Evolutionary conservation across 164 flowering plant genomes (phyloP), one percentile per base, ranked within the genome.

Genomic region (Chimonanthus salicifolius): DNA sequence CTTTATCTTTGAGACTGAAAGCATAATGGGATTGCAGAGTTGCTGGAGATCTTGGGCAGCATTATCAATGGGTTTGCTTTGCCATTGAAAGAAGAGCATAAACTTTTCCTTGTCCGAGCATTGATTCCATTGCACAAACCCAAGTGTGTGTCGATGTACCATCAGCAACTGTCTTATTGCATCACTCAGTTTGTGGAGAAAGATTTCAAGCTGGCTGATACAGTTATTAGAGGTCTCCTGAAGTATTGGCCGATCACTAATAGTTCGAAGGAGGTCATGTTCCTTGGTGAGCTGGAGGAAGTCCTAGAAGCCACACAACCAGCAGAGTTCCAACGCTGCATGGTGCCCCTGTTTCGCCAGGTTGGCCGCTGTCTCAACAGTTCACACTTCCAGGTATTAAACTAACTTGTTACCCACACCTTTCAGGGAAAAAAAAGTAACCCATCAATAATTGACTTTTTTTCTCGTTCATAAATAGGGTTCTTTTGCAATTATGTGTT

Each of bases 191-290:
- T 91, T 79, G 92, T 91, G 69, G 97, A 91, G 82, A 91, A 90
- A 72, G 97, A 92, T 72, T 79, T 81, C 72, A 92, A 90, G 84
- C 83, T 92, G 20, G 89, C 92, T 8, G 97, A 92, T 75, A 86
- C 88, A 7, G 97, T 92, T 45, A 90, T 92, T 72, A 84, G 88
- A 69, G 94, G 97, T 60, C 86, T 92, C 47, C 71, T 92, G 76
- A 92, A 88, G 82, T 92, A 87, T 77, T 92, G 97, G 97, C 97
- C 97, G 2, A 21, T 90, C 54, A 92, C 90, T 49, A 92, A 90
- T 78, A 88, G 90, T 78, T 85, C 94, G 45, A 91, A 91, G 81
- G 97, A 90, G 80, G 92, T 91, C 72, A 84, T 91, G 92, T 88
- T 92, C 72, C 88, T 92, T 49, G 86, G 94, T 64, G 94, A 90